Base-by-base conservation (phyloP, 208 protist species). In the Acanthamoeba castellanii region DNA sequence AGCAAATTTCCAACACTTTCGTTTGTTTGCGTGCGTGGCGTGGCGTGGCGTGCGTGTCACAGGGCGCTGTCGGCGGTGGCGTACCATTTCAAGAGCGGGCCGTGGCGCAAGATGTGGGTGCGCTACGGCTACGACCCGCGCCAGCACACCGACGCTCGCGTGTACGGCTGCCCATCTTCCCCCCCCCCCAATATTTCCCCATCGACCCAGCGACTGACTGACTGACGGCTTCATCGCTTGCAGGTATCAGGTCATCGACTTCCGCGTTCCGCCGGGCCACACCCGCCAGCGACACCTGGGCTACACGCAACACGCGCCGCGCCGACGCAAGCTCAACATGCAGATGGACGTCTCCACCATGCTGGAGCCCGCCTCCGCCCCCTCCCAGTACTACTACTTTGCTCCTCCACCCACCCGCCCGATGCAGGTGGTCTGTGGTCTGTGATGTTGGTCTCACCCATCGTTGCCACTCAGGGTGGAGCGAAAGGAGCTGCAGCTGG, bases 221-320 rank as follows among this genome's bases (percentile, higher is more conserved):
- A 20, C 70, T 8, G 42, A 37, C 22, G 2, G 27, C 42, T 16
- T 32, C 32, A 7, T 59, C 47, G 18, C 3, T 0, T 22, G 5
- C 81, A 88, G 81, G 37, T 88, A 88, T 27, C 81, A 88, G 50
- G 81, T 88, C 3, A 64, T 88, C 42, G 81, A 88, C 81, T 88
- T 88, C 34, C 81, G 81, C n/a, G 81, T 88, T 9, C 9, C 42
- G n/a, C 52, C 81, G 50, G 45, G 42, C 13, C 37, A 66, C 14
- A 81, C 70, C n/a, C 70, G 70, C 25, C 32, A 81, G 70, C 11
- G 16, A 30, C 70, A 20, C 9, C 70, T 81, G 16, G 20, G 9
- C 70, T 34, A 27, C 34, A 47, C 30, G 2, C 30, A 34, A 9
- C 70, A 34, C 34, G 70, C 70, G 20, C 70, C 70, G 70, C 70